Evolutionary conservation across 2,329 filamentous ascomycete genomes (phyloP).

Genomic region (Diaporthe batatas): DNA sequence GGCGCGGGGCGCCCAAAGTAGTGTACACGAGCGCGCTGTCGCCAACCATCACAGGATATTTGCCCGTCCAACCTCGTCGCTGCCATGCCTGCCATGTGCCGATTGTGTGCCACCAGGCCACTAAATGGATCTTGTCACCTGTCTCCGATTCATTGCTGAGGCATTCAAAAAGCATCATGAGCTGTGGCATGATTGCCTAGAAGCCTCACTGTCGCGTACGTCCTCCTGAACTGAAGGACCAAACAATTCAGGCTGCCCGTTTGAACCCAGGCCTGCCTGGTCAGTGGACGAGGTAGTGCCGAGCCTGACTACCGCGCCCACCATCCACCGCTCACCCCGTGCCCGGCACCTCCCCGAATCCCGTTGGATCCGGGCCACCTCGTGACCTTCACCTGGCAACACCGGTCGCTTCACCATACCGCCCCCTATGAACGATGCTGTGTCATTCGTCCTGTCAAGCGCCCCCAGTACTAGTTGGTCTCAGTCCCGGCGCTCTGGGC

Average conservation of each 20-base stretch:
- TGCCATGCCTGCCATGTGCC: not conserved
- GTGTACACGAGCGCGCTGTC: not conserved
- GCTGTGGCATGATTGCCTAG: not conserved
- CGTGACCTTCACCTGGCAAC: slow-evolving; percentile 17
- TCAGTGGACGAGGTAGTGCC: not conserved
- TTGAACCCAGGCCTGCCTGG: not conserved
- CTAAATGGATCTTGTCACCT: not conserved
- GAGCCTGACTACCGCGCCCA: not conserved
- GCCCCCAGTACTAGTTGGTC: not conserved
- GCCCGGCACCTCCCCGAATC: slow-evolving; percentile 4
- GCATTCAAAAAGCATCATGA: not conserved
- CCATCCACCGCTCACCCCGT: slow-evolving; percentile 13
- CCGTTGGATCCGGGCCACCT: slow-evolving; percentile 9
- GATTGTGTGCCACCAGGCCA: not conserved
- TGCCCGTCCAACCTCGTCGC: slow-evolving; percentile 1
- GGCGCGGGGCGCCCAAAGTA: not conserved
- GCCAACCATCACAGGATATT: slow-evolving; percentile 7
- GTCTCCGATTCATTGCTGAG: not conserved
- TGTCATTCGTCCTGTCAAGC: slow-evolving; percentile 23
- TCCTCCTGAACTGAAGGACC: too few relatives aligned
- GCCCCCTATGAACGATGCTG: not conserved
- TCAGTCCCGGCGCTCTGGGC: slow-evolving; percentile 4
- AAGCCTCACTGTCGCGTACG: not conserved
- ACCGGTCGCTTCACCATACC: slow-evolving; percentile 10
- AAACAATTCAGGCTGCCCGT: not conserved